Percentiles rank a stretch among this genome's conserved stretches.
phyloP scores from a whole-genome alignment of 768 basidiomycete species.

The Tylopilus cervinicoccineus region DNA sequence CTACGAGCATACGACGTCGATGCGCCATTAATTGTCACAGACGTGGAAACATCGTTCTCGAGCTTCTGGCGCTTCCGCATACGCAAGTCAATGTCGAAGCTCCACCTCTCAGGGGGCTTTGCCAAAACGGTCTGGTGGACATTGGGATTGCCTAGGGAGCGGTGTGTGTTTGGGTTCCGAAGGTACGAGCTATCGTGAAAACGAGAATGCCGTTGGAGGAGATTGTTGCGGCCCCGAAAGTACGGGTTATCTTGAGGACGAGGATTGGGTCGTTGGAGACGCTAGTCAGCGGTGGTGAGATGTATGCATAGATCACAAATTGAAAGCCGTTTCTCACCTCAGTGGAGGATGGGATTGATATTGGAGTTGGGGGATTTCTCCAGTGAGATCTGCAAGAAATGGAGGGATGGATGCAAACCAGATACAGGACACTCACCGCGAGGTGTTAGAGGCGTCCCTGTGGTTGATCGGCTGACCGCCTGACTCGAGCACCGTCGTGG shows the following conservation, averaged over 20 bases:
- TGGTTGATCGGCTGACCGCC: conserved; percentile 15
- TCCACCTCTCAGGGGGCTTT: not conserved
- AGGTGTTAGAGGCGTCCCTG: conserved; percentile 29
- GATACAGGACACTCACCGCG: conserved; percentile 14
- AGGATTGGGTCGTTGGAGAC: not conserved
- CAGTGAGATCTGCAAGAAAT: conserved; percentile 11
- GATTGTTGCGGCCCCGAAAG: not conserved
- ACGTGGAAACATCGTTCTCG: conserved; percentile 1
- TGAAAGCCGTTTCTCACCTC: conserved; percentile 13
- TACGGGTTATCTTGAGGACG: conserved; percentile 14
- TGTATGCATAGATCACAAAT: not conserved
- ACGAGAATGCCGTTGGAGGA: not conserved
- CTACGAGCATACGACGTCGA: conserved; percentile 2
- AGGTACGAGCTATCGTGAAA: conserved; percentile 16
- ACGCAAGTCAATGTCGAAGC: not conserved
- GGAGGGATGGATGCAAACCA: conserved; percentile 2
- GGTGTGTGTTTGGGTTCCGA: not conserved
- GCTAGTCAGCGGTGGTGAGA: conserved; percentile 12
- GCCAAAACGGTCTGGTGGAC: conserved; percentile 18
- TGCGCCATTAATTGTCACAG: not conserved
- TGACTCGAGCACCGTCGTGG: conserved; percentile 10
- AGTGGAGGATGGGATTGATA: conserved; percentile 12
- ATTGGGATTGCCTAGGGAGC: conserved; percentile 23
- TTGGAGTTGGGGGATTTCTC: conserved; percentile 21
- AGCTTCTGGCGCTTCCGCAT: conserved; percentile 23